Evolutionary conservation across 2,329 filamentous ascomycete genomes (phyloP), one percentile per base, ranked within the genome.

Genomic region (Ophiocordyceps camponoti-saundersi): DNA sequence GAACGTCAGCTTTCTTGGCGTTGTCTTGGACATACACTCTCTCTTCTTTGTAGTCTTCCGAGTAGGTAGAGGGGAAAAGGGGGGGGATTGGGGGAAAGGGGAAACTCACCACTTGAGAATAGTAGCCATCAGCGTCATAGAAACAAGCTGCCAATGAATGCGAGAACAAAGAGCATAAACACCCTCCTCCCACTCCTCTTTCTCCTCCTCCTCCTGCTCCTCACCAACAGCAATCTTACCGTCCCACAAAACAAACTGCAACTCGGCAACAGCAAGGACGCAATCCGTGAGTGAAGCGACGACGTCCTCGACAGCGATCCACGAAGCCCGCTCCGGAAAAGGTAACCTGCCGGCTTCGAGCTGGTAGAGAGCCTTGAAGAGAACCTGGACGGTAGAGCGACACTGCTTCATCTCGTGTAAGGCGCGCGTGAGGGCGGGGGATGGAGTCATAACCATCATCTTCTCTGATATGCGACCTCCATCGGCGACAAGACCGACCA

Each of bases 41-140:
- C n/a, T n/a, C n/a, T n/a, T n/a, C n/a, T n/a, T n/a, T n/a, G n/a
- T n/a, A n/a, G n/a, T n/a, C n/a, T 8, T 26, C 4, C 23, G 23
- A 8, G 23, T 4, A 8, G 23, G 23, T 10, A 40, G n/a, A 40
- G n/a, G n/a, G 4, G n/a, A 40, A 40, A 18, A 10, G n/a, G 6
- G n/a, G 10, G 22, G 13, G n/a, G 18, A 44, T 34, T 5, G 13
- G 16, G 16, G 16, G 16, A 13, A 13, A 13, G 16, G 11, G 11
- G 4, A 20, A 30, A 51, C 57, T 53, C 53, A 64, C 62, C 62
- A 65, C 52, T 65, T 63, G 20, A 65, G 52, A 41, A 65, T 61
- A 5, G 61, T 65, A 55, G 61, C 62, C 56, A 65, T 62, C 57
- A 64, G 61, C 16, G 59, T 61, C 53, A 64, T 62, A n/a, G 61